Conservation (phyloP, 306 rosid species). For the Vigna radiata region DNA sequence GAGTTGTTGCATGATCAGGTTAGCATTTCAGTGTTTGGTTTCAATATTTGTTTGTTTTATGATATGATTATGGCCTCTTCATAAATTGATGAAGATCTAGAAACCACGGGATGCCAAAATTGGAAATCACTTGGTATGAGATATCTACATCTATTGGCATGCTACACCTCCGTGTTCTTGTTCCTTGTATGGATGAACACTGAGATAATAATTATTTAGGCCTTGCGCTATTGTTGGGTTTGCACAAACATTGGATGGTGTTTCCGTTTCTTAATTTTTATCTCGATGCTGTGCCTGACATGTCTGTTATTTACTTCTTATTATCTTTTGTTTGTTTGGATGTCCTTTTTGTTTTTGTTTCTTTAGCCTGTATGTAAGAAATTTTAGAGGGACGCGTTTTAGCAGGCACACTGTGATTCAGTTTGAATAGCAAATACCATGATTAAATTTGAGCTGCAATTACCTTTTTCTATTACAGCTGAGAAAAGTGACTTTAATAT, state of each 20-base stretch:
- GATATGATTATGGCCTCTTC: neutral
- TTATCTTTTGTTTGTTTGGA: neutral
- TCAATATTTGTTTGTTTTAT: conserved; percentile 2
- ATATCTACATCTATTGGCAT: neutral
- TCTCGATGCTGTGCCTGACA: neutral
- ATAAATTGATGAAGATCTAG: conserved; percentile 17
- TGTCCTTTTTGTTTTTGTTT: neutral
- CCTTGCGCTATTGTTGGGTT: conserved; percentile 5
- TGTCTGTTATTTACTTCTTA: conserved; percentile 7
- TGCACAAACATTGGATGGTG: neutral
- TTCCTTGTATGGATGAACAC: neutral
- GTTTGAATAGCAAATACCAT: conserved; percentile 3
- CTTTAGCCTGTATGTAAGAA: neutral
- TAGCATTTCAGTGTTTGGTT: conserved; percentile 31
- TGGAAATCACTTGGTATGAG: conserved; percentile 16
- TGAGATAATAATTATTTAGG: neutral
- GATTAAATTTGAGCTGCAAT: conserved; percentile 13
- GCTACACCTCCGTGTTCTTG: neutral
- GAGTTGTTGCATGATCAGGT: conserved; percentile 76
- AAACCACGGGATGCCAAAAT: conserved; percentile 28
- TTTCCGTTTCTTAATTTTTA: conserved; percentile 15
- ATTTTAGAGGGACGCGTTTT: conserved; percentile 10
- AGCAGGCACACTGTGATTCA: conserved; percentile 13
- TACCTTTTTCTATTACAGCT: neutral
- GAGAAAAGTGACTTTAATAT: neutral